Evolutionary conservation across 495 filamentous ascomycete genomes (phyloP), one percentile per base, ranked within the genome.

Genomic region (Annulohypoxylon stygium): DNA sequence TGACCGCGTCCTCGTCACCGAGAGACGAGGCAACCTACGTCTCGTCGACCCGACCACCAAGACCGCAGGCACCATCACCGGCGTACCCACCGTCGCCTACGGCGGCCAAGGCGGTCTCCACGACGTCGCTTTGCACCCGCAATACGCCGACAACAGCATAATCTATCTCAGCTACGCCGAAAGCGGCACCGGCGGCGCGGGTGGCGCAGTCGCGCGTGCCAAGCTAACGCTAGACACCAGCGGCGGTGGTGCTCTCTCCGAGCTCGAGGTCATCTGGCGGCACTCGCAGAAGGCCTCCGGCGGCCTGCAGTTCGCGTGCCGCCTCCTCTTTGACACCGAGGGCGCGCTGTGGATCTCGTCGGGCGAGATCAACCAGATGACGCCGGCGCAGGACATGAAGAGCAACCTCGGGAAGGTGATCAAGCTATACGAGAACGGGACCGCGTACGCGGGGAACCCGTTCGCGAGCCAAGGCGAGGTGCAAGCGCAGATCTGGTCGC

Each of bases 131-230:
- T 60, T 81, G 48, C 79, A 81, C 73, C 79, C 79, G 53, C 41
- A 77, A 12, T 81, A 75, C 61, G 66, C 77, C 39, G 69, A 78
- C 43, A 81, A 81, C 77, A 74, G 66, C 47, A 72, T 81, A n/a
- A 50, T 81, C n/a, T 81, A 81, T 65, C 50, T 81, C 76, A 79
- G 77, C 77, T 81, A 81, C 73, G 77, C 79, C 66, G 79, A 81
- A 64, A 61, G 61, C 70, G 79, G 79, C 69, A 58, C 58, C 39
- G 79, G 79, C 50, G 72, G 74, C 0, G 74, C 79, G 20, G 76
- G 76, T 20, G 79, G 71, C 33, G 79, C 78, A 66, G 79, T 81
- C 34, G 77, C 79, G 43, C 79, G 71, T 26, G 79, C 79, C 70
- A 79, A 75, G 70, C 75, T 81, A 37, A 75, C 73, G 58, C 77